Percentiles rank a stretch among this genome's conserved stretches.
These are phyloP conservation scores for Penicillium sp. DNA, from an alignment of 2,329 filamentous ascomycete species.

Conservation along the genomic window DNA sequence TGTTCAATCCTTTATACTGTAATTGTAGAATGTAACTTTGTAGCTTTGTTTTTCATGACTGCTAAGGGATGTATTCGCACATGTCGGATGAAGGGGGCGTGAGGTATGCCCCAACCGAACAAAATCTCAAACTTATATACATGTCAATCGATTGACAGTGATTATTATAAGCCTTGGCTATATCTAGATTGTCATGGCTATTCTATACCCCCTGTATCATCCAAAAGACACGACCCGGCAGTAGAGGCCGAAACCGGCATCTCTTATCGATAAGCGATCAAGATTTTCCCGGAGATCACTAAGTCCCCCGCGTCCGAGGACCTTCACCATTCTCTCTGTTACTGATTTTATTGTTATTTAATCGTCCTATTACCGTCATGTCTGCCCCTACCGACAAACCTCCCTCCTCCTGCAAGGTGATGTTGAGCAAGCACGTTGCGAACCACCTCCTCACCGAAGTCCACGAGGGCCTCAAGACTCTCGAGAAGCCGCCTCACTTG, in stretches of 20 bases:
- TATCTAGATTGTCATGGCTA: neutral
- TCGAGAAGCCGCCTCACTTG: conserved; percentile 72
- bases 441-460: conserved; percentile 78
- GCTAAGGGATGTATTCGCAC: neutral
- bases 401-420: conserved; percentile 74
- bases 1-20: conserved; percentile 20
- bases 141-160: neutral
- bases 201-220: neutral
- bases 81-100: neutral
- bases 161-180: neutral
- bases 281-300: conserved; percentile 27
- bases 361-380: conserved; percentile 24
- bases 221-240: conserved; percentile 7
- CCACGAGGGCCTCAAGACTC: conserved; percentile 67
- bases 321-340: conserved; percentile 8
- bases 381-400: conserved; percentile 29
- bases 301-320: conserved; percentile 12
- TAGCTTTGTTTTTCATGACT: neutral
- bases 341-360: neutral
- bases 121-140: neutral
- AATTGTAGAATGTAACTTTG: conserved; percentile 1
- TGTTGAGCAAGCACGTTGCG: conserved; percentile 83
- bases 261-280: conserved; percentile 42
- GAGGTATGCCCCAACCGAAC: neutral
- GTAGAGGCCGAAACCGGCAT: conserved; percentile 31